phyloP scores from a whole-genome alignment of 2,329 filamentous ascomycete genomes.

The Macrophomina tecta region DNA sequence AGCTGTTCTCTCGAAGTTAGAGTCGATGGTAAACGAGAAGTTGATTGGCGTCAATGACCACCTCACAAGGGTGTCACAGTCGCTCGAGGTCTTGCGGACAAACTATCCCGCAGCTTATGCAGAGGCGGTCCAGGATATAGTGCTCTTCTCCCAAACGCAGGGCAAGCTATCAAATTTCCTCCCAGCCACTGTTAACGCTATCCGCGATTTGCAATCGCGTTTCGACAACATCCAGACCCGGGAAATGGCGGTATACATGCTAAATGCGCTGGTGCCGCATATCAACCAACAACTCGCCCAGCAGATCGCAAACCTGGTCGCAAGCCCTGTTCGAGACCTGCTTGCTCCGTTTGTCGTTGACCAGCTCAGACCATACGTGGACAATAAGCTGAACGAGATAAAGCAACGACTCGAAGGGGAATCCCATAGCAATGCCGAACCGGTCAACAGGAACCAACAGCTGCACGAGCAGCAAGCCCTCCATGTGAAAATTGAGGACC shows the following conservation, averaged over 20 bases:
- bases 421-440: background rate
- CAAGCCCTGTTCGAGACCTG: background rate
- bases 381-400: background rate
- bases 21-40: background rate
- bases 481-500: background rate
- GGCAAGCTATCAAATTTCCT: background rate
- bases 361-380: background rate
- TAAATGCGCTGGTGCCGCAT: background rate
- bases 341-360: background rate
- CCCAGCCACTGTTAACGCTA: background rate
- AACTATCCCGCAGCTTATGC: background rate
- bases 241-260: constrained; percentile 1
- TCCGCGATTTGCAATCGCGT: background rate
- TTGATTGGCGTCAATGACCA: background rate
- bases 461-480: background rate
- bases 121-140: background rate
- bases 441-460: background rate
- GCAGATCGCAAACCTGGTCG: background rate
- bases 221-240: constrained; percentile 7
- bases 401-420: background rate
- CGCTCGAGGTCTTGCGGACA: background rate
- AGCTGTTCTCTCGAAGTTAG: background rate
- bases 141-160: background rate
- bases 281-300: background rate
- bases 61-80: background rate